Base-by-base conservation (phyloP, 768 basidiomycete species). In the Porpolomopsis calyptriformis region DNA sequence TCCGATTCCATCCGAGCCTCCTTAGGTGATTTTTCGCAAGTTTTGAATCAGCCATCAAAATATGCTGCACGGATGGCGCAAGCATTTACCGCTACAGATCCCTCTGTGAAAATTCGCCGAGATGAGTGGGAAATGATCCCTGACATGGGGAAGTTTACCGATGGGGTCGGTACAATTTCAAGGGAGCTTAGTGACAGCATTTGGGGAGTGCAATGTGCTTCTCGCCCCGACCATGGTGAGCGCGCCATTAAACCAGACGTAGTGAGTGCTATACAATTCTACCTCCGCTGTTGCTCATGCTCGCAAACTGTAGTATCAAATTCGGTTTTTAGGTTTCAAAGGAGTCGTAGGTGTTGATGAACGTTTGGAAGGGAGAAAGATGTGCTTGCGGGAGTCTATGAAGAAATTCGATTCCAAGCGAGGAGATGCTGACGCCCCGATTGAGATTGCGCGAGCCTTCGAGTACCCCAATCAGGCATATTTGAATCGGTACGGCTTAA, bases 41-140 rank as follows among this genome's bases (percentile, higher is more conserved):
- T 58, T 1, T 60, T 81, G 8, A 63, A 78, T 24, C 60, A 58
- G 37, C 89, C 89, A 2, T 87, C 89, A 4, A 85, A 85, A 60
- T 85, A 77, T 53, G 89, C 86, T 4, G 89, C 89, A 11, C 76
- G 89, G 16, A 65, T 91, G 48, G 80, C 84, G 5, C 88, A 88
- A 62, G 84, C 85, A 0, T 89, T 92, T 55, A 85, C 85, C 0
- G 80, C 83, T 2, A 92, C 89, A 1, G 80, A 85, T 50, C 75
- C 80, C 0, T 83, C 84, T 1, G 77, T 88, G 16, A 60, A 57
- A 18, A 77, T 90, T 40, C 47, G 51, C 5, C 60, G 60, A 2
- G 50, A 68, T 36, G 70, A 90, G 53, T 88, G 87, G 78, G 71
- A 77, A 41, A 64, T 71, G 46, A 71, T 86, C 38, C 56, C 59